phyloP scores from a whole-genome alignment of 2,329 filamentous ascomycete genomes.

The Clarireedia monteithiana region DNA sequence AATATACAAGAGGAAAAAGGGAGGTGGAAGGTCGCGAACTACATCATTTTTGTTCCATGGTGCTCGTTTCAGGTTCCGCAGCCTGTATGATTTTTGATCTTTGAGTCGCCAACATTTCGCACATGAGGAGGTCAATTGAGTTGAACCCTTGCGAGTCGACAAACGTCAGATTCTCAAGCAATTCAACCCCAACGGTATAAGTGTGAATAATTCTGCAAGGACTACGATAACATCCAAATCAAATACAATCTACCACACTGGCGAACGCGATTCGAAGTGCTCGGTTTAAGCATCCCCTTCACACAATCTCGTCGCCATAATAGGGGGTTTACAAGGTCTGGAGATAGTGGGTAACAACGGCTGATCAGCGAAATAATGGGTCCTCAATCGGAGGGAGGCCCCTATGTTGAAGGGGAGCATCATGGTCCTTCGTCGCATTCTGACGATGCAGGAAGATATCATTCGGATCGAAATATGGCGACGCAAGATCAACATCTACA shows the following conservation, averaged over 20 bases:
- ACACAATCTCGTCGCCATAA: conserved; percentile 9
- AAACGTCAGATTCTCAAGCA: conserved; percentile 16
- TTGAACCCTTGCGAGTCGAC: conserved; percentile 24
- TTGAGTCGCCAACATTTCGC: conserved; percentile 27
- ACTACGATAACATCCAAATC: conserved; percentile 1
- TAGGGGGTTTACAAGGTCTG: conserved; percentile 10
- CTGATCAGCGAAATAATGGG: conserved; percentile 24
- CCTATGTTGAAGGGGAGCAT: conserved; percentile 25
- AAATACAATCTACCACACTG: conserved; percentile 15
- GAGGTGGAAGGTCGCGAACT: background rate
- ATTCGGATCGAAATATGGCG: conserved; percentile 18
- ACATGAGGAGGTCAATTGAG: conserved; percentile 24
- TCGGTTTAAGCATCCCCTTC: conserved; percentile 4
- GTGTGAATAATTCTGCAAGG: conserved; percentile 3
- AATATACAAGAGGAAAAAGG: background rate
- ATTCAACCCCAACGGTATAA: conserved; percentile 9
- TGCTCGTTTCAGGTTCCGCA: conserved; percentile 27
- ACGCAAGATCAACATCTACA: conserved; percentile 18
- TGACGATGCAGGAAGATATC: conserved; percentile 18
- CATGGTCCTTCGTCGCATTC: conserved; percentile 16
- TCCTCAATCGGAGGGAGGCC: conserved; percentile 31
- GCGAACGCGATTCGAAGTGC: conserved; percentile 12
- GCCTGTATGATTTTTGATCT: conserved; percentile 21
- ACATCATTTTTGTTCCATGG: conserved; percentile 14
- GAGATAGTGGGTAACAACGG: conserved; percentile 8